A percentile compares a stretch with the other conserved stretches of the same genome.
These are phyloP conservation scores for Amaranthus tricolor DNA, from an alignment of 179 eudicot genomes.

Conservation along the genomic window DNA sequence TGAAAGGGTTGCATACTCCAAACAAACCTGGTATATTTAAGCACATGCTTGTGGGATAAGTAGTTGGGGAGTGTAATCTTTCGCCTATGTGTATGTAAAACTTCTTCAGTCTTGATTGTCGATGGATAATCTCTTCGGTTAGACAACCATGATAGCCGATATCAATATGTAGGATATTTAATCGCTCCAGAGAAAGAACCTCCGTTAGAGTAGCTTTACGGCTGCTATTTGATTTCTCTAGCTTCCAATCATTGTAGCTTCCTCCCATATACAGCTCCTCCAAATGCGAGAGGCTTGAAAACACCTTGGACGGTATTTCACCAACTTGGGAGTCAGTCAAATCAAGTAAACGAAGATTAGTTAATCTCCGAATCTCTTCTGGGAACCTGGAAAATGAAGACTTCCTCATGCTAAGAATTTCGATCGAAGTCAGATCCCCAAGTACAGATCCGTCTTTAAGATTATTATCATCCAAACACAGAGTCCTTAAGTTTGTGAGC, in stretches of 20 bases:
- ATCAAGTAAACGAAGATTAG: constrained; percentile 31
- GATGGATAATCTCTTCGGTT: constrained; percentile 12
- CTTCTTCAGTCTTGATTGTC: constrained; percentile 20
- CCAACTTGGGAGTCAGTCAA: constrained; percentile 25
- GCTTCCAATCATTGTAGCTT: constrained; percentile 27
- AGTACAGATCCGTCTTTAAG: constrained; percentile 26
- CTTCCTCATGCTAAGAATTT: constrained; percentile 33
- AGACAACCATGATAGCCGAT: constrained; percentile 15
- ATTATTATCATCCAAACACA: constrained; percentile 25
- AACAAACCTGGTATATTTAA: constrained; percentile 20
- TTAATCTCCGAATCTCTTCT: constrained; percentile 27
- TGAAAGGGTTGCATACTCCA: constrained; percentile 5
- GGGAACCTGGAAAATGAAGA: constrained; percentile 26
- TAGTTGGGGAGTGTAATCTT: constrained; percentile 5
- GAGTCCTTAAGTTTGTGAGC: constrained; percentile 32
- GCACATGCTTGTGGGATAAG: constrained; percentile 20
- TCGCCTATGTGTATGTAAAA: constrained; percentile 29
- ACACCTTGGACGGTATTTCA: constrained; percentile 23
- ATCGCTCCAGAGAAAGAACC: constrained; percentile 18
- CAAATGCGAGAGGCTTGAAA: constrained; percentile 22
- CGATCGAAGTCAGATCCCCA: constrained; percentile 28
- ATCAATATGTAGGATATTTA: constrained; percentile 30
- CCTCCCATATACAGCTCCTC: constrained; percentile 36
- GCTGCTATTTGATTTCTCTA: constrained; percentile 7
- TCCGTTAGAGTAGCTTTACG: constrained; percentile 25